Evolutionary conservation across 2,329 filamentous ascomycete species (phyloP).

Genomic region (Apiospora pterosperma): DNA sequence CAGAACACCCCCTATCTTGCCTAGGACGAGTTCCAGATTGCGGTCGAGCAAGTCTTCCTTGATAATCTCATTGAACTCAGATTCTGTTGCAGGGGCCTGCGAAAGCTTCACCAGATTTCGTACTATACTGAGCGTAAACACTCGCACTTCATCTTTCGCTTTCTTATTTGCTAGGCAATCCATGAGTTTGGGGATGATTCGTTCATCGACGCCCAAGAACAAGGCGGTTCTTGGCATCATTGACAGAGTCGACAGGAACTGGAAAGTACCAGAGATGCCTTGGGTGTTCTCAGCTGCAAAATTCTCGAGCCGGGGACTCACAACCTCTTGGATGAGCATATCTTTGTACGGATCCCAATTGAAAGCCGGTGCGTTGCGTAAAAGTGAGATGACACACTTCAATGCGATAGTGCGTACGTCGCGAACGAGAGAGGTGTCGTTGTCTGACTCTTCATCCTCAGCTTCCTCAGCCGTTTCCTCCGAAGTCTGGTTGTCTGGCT

Average conservation of each 20-base stretch:
- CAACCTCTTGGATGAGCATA: conserved; percentile 68
- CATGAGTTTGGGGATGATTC: conserved; percentile 68
- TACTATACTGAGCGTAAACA: conserved; percentile 76
- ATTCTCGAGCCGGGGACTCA: conserved; percentile 73
- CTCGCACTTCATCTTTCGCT: conserved; percentile 81
- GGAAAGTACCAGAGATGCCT: conserved; percentile 78
- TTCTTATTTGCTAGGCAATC: conserved; percentile 69
- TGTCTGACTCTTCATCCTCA: conserved; percentile 21
- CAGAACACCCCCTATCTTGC: conserved; percentile 66
- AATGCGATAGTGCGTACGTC: conserved; percentile 69
- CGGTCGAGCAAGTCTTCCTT: conserved; percentile 53
- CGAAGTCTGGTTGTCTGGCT: conserved; percentile 22
- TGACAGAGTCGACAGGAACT: conserved; percentile 80
- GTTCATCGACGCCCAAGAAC: conserved; percentile 60
- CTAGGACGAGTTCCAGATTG: conserved; percentile 58
- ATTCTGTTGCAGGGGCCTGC: conserved; percentile 49
- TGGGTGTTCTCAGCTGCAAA: conserved; percentile 85
- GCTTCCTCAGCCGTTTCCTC: conserved; percentile 32
- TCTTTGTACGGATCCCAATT: conserved; percentile 71
- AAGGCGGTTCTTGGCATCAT: conserved; percentile 61
- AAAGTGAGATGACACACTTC: conserved; percentile 78
- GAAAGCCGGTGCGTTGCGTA: conserved; percentile 66
- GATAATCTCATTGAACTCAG: conserved; percentile 55
- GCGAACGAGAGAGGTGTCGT: conserved; percentile 57
- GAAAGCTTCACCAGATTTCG: conserved; percentile 63